Evolutionary conservation across 1,284 basidiomycete genomes (phyloP).

Genomic region (Ceratobasidium sp.): DNA sequence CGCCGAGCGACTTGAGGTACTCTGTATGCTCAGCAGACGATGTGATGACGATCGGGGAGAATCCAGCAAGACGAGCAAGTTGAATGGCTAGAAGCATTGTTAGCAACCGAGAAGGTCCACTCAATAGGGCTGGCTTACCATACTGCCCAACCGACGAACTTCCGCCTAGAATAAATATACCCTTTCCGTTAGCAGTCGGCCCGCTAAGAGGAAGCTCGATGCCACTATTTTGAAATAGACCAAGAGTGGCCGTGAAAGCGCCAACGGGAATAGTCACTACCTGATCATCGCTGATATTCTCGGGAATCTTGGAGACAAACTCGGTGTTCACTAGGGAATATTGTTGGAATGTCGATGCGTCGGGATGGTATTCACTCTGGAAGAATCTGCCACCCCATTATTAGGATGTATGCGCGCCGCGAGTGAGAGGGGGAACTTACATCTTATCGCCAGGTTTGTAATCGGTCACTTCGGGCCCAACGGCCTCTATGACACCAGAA

Average conservation of each 20-base stretch:
- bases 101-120: slow-evolving; percentile 14
- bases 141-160: slow-evolving; percentile 34
- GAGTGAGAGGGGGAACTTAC: neutral
- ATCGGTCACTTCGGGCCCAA: slow-evolving; percentile 7
- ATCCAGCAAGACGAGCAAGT: slow-evolving; percentile 42
- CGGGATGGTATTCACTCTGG: slow-evolving; percentile 8
- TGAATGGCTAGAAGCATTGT: slow-evolving; percentile 41
- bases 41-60: slow-evolving; percentile 49
- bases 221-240: neutral
- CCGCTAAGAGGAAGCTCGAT: neutral
- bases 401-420: neutral
- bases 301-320: slow-evolving; percentile 18
- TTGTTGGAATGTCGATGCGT: slow-evolving; percentile 27
- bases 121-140: slow-evolving; percentile 17
- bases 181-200: neutral
- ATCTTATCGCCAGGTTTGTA: slow-evolving; percentile 30
- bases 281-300: slow-evolving; percentile 2
- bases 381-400: neutral
- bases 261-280: neutral
- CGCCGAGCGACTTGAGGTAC: slow-evolving; percentile 59
- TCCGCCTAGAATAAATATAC: neutral
- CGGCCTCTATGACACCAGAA: slow-evolving; percentile 5
- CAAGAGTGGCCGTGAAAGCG: neutral
- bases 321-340: slow-evolving; percentile 21
- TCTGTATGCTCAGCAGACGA: slow-evolving; percentile 56